A percentile compares a stretch with the other conserved stretches of the same genome.
Conservation (phyloP, 1,284 basidiomycete genomes). For the Pyrrhoderma noxium region DNA sequence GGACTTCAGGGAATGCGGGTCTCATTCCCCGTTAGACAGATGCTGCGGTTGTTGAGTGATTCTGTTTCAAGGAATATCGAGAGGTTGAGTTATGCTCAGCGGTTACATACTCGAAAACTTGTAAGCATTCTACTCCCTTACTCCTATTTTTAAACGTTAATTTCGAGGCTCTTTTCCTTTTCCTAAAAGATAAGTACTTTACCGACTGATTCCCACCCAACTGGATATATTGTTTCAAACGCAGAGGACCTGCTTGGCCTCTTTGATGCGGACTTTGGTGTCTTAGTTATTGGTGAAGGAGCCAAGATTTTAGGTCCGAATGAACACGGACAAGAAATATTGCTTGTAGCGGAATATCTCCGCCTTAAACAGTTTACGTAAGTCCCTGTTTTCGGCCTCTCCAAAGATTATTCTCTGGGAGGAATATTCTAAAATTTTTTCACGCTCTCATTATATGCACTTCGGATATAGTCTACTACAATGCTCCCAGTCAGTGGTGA, state of each 20-base stretch:
- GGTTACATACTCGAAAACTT: constrained; percentile 74
- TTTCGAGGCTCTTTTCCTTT: not conserved
- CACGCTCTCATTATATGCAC: constrained; percentile 29
- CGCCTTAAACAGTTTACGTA: constrained; percentile 69
- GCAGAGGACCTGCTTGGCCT: constrained; percentile 77
- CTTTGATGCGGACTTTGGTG: constrained; percentile 82
- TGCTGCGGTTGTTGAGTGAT: constrained; percentile 75
- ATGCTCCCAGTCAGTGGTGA: constrained; percentile 61
- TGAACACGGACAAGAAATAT: constrained; percentile 77
- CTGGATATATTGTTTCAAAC: constrained; percentile 83
- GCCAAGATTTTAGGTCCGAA: constrained; percentile 81
- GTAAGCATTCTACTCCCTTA: constrained; percentile 31
- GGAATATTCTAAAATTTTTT: constrained; percentile 1
- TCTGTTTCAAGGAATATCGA: constrained; percentile 83
- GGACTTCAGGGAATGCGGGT: constrained; percentile 75
- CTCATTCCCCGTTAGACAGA: constrained; percentile 79
- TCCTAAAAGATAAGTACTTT: constrained; percentile 64
- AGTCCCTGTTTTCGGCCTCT: constrained; percentile 24
- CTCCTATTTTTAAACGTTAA: not conserved
- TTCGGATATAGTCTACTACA: constrained; percentile 39
- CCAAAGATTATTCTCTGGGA: no score
- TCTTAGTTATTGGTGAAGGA: constrained; percentile 80
- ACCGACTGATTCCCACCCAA: constrained; percentile 64
- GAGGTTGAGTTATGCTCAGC: constrained; percentile 72
- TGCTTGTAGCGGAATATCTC: constrained; percentile 82